Evolutionary conservation across 148 eudicot species (phyloP).

Genomic region (Hydrangea macrophylla): DNA sequence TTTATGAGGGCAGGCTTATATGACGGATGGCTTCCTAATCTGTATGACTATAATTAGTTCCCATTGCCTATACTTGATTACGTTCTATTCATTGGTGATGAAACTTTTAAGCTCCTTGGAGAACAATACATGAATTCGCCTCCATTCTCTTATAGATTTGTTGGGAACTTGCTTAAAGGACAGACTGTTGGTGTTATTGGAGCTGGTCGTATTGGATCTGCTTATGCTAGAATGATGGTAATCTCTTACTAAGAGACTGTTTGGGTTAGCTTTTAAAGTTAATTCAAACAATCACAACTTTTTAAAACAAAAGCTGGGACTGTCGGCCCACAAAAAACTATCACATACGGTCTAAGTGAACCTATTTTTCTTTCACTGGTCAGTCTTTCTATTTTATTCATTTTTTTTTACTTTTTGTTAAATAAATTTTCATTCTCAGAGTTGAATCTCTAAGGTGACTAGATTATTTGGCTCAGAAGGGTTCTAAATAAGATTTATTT

Average conservation of each 20-base stretch:
- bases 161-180: constrained; percentile 97
- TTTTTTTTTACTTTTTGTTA: background rate
- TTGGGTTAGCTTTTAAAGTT: too few species aligned
- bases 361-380: background rate
- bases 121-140: background rate
- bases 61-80: background rate
- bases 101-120: background rate
- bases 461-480: background rate
- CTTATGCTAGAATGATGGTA: constrained; percentile 99
- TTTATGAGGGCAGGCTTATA: constrained; percentile 97
- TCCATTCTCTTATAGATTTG: constrained; percentile 53
- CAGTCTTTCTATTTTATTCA: background rate
- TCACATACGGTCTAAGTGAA: too few species aligned
- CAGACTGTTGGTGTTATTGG: constrained; percentile 99
- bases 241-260: constrained; percentile 1
- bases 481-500: background rate
- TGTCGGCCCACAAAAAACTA: too few species aligned
- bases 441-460: background rate
- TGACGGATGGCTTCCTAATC: constrained; percentile 98
- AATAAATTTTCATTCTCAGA: background rate
- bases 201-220: constrained; percentile 98
- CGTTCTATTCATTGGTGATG: background rate
- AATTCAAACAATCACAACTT: too few species aligned
- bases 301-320: too few species aligned
- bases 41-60: constrained; percentile 43